Base-by-base conservation (phyloP, 805 yeast species). In the Candida michaelii region DNA sequence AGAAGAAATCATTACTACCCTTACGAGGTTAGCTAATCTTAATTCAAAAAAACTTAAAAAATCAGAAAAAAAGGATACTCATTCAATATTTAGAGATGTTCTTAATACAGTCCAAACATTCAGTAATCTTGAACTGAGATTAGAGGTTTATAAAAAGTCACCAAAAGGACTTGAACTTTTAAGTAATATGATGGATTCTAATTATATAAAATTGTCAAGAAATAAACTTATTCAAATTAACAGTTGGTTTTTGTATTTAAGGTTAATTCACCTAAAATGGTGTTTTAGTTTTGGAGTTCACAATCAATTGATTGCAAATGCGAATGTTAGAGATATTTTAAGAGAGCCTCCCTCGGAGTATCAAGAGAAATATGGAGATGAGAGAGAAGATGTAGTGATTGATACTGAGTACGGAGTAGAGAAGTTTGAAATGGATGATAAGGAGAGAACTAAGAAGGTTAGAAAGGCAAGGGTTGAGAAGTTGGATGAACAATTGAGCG, bases 21-120 rank as follows among this genome's bases (percentile, higher is more conserved):
- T 78, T 23, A 64, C 66, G 18, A 61, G 69, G 27, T 62, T 82
- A 32, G 62, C 77, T 1, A 73, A 70, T 32, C 72, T 76, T 16
- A 76, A 85, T 0, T 66, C 82, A 4, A 80, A 81, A 44, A 77
- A 71, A 40, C 55, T 80, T 3, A 75, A 83, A 19, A 83, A 83
- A 50, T 79, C 77, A 53, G 86, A 81, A 47, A 82, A 79, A 56
- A 75, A 74, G 45, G 80, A 76, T 29, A 67, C 78, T 18, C 77
- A 79, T 47, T 75, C 86, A 1, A 68, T 82, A 1, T 79, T 82
- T 58, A 69, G 82, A 53, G 84, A 82, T 45, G 78, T 81, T 14
- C 58, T 73, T 30, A 60, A 60, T 27, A 79, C 84, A 0, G 62
- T 82, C 9, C 68, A 66, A 39, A 54, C 55, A 13, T 74, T 71